Evolutionary conservation across 371 early-diverging fungal species (phyloP).

Genomic region (Syncephalastrum sp.): DNA sequence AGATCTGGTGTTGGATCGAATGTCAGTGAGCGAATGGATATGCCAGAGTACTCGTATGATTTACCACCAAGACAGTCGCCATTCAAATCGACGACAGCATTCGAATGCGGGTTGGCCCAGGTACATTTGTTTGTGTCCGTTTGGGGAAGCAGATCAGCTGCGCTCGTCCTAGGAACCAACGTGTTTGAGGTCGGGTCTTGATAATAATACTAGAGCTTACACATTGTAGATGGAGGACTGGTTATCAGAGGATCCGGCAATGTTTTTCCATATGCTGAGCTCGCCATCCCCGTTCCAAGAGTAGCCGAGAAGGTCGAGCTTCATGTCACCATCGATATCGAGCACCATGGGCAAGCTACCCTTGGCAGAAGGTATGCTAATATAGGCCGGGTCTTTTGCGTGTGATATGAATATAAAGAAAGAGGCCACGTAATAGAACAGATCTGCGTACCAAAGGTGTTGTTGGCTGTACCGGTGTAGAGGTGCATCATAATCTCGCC

Average conservation of each 20-base stretch:
- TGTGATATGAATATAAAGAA: background rate
- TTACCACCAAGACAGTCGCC: constrained; percentile 87
- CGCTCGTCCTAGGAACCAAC: constrained; percentile 23
- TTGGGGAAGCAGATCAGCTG: constrained; percentile 22
- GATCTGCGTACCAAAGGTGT: constrained; percentile 54
- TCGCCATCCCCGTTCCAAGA: constrained; percentile 32
- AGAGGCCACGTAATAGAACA: background rate
- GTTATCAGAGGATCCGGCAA: constrained; percentile 18
- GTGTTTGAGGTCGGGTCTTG: too few relatives aligned
- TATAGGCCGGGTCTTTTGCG: constrained; percentile 34
- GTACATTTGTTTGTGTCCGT: constrained; percentile 50
- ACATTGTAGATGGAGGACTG: constrained; percentile 29
- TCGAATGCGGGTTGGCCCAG: constrained; percentile 79
- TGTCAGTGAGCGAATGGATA: too few relatives aligned
- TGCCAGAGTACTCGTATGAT: background rate
- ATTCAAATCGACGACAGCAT: constrained; percentile 88
- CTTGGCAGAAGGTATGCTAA: constrained; percentile 55
- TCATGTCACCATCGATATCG: constrained; percentile 81
- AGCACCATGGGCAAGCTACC: constrained; percentile 74
- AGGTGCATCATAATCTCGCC: constrained; percentile 65
- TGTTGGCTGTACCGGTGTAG: constrained; percentile 69
- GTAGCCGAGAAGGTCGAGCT: constrained; percentile 79
- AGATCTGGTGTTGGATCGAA: constrained; percentile 53
- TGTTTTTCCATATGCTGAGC: constrained; percentile 61
- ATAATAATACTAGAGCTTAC: constrained; percentile 20